Base-by-base conservation (phyloP, 257 asterid genomes). In the Solanum clarkiae region DNA sequence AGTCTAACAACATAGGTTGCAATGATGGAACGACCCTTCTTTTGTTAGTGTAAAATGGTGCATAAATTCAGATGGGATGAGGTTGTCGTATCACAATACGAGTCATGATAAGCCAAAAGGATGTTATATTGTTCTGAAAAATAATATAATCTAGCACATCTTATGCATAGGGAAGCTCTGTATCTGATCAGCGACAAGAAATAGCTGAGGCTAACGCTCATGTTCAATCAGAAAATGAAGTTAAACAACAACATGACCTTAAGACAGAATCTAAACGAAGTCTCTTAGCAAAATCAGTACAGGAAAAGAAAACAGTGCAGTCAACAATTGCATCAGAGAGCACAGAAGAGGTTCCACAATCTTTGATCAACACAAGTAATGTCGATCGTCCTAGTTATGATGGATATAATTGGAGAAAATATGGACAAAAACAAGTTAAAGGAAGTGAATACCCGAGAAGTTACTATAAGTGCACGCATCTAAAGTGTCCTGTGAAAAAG, bases 361-460 rank as follows among this genome's bases (percentile, higher is more conserved):
- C 88, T 29, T 71, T 83, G 11, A 18, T 88, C 26, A 89, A 77
- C 75, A 68, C 88, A 16, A 82, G 70, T 36, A 85, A 47, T 56
- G 84, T 77, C 53, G 90, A 92, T 55, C 93, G 91, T 17, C 89
- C 91, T 84, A 88, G 93, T 62, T 86, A 91, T 62, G 98, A 95
- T 81, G 97, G 98, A 36, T 93, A 95, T 89, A 92, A 83, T 62
- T 95, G 99, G 99, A 91, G 98, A 86, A 95, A 95, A 87, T 95
- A 95, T 82, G 98, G 99, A 68, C 98, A 95, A 89, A 95, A 95
- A 86, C 95, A 90, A 86, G 99, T 95, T 42, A 95, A 93, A 88
- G 98, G 97, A 60, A 95, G 98, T 44, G 94, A 95, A 84, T 91
- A 85, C 84, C 95, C 97, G 45, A 91, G 98, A 90, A 95, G 99